Base-by-base conservation (phyloP, 192 early-diverging fungal genomes). In the Diversispora epigaea region DNA sequence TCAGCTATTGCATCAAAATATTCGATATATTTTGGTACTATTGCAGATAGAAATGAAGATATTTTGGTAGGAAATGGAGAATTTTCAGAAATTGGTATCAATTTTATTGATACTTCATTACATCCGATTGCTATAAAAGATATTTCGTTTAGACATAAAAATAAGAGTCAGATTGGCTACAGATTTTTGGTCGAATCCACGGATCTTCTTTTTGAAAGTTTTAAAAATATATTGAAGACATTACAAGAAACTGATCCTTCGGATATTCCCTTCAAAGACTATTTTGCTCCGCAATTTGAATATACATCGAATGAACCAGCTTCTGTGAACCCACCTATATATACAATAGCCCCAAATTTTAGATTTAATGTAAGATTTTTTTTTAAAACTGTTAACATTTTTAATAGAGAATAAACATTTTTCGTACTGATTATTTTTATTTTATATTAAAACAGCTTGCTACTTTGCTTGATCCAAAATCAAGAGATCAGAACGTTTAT, bases 101-200 rank as follows among this genome's bases (percentile, higher is more conserved):
- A 71, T 9, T 70, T 84, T 22, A 64, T 77, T 0, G 79, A 84
- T 44, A 68, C 75, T 39, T 32, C 67, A 43, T 19, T 84, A 69
- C 67, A 49, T 80, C 6, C 44, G 40, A 25, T 75, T 62, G 66
- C 55, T 66, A 25, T 76, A 8, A 44, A 75, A 68, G 69, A 73
- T 22, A 75, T 75, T 0, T 3, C 46, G 0, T 43, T 47, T 21
- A 46, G 12, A 60, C 58, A 77, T 6, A 19, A 2, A 4, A 43
- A 66, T 4, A 41, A 21, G 65, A 11, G 67, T n/a, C n/a, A 58
- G 9, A 32, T 32, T 32, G 25, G 25, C 25, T 32, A 32, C 2
- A 73, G 79, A 50, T 82, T 78, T 54, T 72, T 84, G 32, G 81
- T 84, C 0, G 83, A 84, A 76, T 72, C 79, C 0, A 71, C 77